phyloP scores from a whole-genome alignment of 2,329 filamentous ascomycete species.

The Drechslerella coelobrocha region DNA sequence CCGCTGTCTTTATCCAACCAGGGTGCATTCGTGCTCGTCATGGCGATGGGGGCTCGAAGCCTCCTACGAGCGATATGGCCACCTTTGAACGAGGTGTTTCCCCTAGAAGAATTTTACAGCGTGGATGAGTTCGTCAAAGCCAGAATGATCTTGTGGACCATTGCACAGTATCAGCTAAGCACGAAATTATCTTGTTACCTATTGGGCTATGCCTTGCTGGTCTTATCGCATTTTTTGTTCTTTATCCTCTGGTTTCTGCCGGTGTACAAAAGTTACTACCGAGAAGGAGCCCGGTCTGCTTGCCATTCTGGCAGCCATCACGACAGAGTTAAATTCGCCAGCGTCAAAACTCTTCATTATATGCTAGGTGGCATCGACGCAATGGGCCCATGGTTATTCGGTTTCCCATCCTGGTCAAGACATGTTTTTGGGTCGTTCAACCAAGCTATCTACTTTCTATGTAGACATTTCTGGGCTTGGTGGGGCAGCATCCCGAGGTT shows the following conservation, averaged over 20 bases:
- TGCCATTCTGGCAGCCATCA: conserved; percentile 5
- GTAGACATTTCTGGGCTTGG: not conserved
- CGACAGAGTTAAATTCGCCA: not conserved
- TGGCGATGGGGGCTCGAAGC: not conserved
- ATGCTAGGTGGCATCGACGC: not conserved
- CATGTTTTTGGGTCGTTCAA: not conserved
- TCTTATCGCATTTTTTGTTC: too few species aligned
- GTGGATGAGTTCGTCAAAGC: too few species aligned
- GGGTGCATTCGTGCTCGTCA: not conserved
- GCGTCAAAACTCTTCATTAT: not conserved
- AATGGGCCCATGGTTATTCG: too few species aligned
- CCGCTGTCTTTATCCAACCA: not conserved
- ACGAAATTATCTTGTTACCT: too few species aligned
- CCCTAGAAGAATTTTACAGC: too few species aligned
- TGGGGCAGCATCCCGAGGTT: not conserved
- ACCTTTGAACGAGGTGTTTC: too few species aligned
- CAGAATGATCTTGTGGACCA: too few species aligned
- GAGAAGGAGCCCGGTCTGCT: not conserved
- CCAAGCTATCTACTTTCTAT: not conserved
- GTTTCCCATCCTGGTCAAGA: not conserved
- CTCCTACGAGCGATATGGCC: too few species aligned
- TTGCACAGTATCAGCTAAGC: too few species aligned
- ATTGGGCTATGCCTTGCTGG: too few species aligned
- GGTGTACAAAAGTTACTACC: too few species aligned
- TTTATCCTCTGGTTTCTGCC: too few species aligned